Evolutionary conservation across 306 rosid genomes (phyloP), one percentile per base, ranked within the genome.

Genomic region (Castanospermum australe): DNA sequence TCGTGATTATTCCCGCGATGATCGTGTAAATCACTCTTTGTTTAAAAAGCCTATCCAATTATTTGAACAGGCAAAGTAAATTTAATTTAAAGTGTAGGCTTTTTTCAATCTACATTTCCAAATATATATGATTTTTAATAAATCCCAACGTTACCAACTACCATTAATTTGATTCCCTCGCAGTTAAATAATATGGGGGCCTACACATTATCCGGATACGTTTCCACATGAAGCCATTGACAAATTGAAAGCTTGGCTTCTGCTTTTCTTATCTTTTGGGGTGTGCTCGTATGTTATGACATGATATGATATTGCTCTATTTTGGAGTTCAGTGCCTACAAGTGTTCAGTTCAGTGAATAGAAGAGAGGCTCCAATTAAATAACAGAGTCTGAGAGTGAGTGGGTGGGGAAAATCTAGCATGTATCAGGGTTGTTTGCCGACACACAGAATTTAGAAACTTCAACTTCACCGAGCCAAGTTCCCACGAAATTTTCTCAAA

Each of bases 211-310:
- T 20, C 38, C 22, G 1, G 15, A 21, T 4, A 54, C 14, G 15
- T 71, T 51, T 17, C 2, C 76, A 51, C 76, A 32, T 32, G 35
- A 32, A 71, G 33, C 47, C 62, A 18, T 71, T 71, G 76, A 50
- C 63, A 18, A 38, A 6, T 12, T 13, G 21, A 21, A 13, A 14
- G 38, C 38, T 72, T 54, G 24, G 0, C 18, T 6, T 22, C 8
- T 5, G 60, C 7, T 6, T 52, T 71, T 25, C 60, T 7, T 22
- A 3, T 25, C 5, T 67, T 8, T 32, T 3, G 4, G 28, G 42
- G 41, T 8, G 15, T 15, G 42, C 13, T 28, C 20, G n/a, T n/a
- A n/a, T n/a, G n/a, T n/a, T n/a, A n/a, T n/a, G n/a, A n/a, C n/a
- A n/a, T n/a, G n/a, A n/a, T n/a, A n/a, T n/a, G n/a, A n/a, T 18